Conservation (phyloP, 257 asterid species). For the Jacaranda copaia region DNA sequence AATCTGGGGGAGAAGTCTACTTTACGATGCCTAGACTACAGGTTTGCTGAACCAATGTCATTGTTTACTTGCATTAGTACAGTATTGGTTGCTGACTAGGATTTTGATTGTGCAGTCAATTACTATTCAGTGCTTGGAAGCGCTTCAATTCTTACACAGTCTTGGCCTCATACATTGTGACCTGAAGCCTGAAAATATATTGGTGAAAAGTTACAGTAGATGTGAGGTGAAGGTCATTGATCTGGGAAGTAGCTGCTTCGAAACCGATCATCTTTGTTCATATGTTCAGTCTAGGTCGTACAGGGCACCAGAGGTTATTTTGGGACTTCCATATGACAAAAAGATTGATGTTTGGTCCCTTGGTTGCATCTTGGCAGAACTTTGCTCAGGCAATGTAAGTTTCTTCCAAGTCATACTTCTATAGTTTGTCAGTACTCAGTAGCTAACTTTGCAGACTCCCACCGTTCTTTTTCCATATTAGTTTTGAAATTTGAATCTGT, state of each 20-base stretch:
- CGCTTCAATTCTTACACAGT: slow-evolving; percentile 88
- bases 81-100: slow-evolving; percentile 35
- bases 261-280: slow-evolving; percentile 96
- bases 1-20: slow-evolving; percentile 99
- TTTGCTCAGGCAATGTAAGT: slow-evolving; percentile 97
- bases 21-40: slow-evolving; percentile 99
- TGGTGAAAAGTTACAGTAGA: slow-evolving; percentile 99
- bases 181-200: slow-evolving; percentile 96
- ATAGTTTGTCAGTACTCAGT: neutral
- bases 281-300: slow-evolving; percentile 98
- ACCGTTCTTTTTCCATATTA: slow-evolving; percentile 1
- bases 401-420: slow-evolving; percentile 25
- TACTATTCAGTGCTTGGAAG: slow-evolving; percentile 96
- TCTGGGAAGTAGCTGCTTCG: slow-evolving; percentile 96
- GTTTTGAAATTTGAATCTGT: slow-evolving; percentile 1
- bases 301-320: slow-evolving; percentile 97
- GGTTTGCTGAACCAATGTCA: slow-evolving; percentile 55
- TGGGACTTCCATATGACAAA: slow-evolving; percentile 94
- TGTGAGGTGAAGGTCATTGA: slow-evolving; percentile 99
- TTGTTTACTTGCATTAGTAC: slow-evolving; percentile 31
- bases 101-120: slow-evolving; percentile 72
- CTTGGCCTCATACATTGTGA: slow-evolving; percentile 99
- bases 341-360: slow-evolving; percentile 98
- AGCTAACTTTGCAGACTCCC: slow-evolving; percentile 8
- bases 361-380: slow-evolving; percentile 98